Evolutionary conservation across 257 asterid genomes (phyloP), one percentile per base, ranked within the genome.

Genomic region (Gentiana macrophylla): DNA sequence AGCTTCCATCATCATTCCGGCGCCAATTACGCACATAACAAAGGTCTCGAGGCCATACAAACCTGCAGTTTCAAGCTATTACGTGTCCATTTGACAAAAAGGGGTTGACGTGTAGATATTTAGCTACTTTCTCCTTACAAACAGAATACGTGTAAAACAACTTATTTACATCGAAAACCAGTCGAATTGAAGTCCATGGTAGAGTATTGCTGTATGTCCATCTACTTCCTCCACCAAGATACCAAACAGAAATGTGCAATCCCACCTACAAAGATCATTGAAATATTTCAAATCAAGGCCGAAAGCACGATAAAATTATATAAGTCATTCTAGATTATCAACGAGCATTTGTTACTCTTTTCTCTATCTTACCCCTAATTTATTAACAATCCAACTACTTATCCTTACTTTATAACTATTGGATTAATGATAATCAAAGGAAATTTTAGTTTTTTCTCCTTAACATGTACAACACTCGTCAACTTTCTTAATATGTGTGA

Each of bases 191-290:
- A 92, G 97, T 68, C 94, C 79, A 82, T 88, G 99, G 77, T 92
- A 92, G 57, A 92, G 84, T 64, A 92, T 70, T 62, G 97, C 99
- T 55, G 99, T 92, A 72, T 92, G 99, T 58, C 99, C 99, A 71
- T 92, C 99, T 63, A 92, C 99, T 83, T 92, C 99, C 79, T 92
- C 99, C 72, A 92, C 99, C 73, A 92, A 82, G 84, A 97, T 92
- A 70, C 97, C 99, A 77, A 78, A 76, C 69, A 79, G 97, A 75
- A 85, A 85, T 57, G 88, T 79, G 67, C 94, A 85, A 75, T 89
- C 95, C 97, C 95, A 89, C 70, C 94, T 89, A 80, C 78, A 62
- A n/a, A 61, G 56, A 60, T 45, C 50, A 71, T 56, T 60, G 52
- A 32, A 4, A 32, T 9, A 63, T 33, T 13, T 36, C 9, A 5